Percentiles rank a stretch among this genome's conserved stretches.
These are phyloP conservation scores for Saccharomyces hybrid DNA, from an alignment of 1,139 yeast genomes.

Conservation along the genomic window DNA sequence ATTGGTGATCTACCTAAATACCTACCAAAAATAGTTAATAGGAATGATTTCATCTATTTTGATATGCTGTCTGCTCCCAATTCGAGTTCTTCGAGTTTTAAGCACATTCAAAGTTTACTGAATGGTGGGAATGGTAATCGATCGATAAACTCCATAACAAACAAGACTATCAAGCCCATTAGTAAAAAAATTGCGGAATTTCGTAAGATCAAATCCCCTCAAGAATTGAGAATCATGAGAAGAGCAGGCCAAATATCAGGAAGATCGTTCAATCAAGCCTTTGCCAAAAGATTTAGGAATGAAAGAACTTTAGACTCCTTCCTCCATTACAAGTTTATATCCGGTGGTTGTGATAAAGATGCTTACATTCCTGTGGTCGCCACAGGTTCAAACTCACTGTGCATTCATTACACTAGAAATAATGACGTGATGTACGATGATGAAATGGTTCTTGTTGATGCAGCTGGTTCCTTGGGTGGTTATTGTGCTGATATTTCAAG, in stretches of 20 bases:
- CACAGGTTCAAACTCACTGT: conserved; percentile 77
- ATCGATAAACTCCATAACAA: conserved; percentile 11
- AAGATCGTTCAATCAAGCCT: conserved; percentile 76
- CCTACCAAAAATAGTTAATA: conserved; percentile 40
- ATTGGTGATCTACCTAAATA: conserved; percentile 39
- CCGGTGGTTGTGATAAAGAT: conserved; percentile 81
- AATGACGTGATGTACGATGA: conserved; percentile 68
- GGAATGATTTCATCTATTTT: conserved; percentile 46
- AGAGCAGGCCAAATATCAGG: conserved; percentile 78
- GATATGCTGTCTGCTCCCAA: conserved; percentile 27
- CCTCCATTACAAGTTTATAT: conserved; percentile 72
- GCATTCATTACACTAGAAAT: conserved; percentile 86
- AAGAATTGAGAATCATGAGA: conserved; percentile 74
- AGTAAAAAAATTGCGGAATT: conserved; percentile 41
- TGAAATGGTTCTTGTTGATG: conserved; percentile 88
- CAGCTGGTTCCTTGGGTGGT: conserved; percentile 91
- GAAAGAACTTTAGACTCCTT: conserved; percentile 79
- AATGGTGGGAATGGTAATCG: conserved; percentile 29
- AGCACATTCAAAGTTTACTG: not conserved
- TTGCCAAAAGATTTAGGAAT: conserved; percentile 53
- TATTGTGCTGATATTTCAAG: conserved; percentile 94
- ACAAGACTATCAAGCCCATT: conserved; percentile 12
- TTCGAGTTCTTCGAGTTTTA: not conserved
- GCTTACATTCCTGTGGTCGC: conserved; percentile 98
- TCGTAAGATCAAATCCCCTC: conserved; percentile 65